A percentile compares a stretch with the other conserved stretches of the same genome.
Conservation (phyloP, 345 rosid genomes). For the Gossypium herbaceum region DNA sequence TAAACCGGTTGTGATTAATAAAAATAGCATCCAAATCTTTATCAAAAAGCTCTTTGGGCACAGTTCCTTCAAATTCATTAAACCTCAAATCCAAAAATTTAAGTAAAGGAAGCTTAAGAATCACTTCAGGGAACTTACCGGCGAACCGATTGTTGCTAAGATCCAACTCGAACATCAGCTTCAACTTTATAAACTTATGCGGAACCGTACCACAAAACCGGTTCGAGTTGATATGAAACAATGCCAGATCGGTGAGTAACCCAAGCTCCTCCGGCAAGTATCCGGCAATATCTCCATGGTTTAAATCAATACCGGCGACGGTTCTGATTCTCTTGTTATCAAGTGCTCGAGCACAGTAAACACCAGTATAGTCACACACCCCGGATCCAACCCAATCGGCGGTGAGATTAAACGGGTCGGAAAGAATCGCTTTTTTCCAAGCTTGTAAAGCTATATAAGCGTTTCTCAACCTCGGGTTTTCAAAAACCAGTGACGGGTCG, state of each 20-base stretch:
- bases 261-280: constrained; percentile 82
- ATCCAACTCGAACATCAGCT: constrained; percentile 71
- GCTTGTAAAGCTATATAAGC: constrained; percentile 92
- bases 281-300: constrained; percentile 80
- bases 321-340: constrained; percentile 53
- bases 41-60: constrained; percentile 65
- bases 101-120: constrained; percentile 52
- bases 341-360: constrained; percentile 59
- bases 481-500: constrained; percentile 61
- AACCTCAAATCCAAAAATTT: constrained; percentile 76
- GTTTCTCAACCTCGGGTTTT: constrained; percentile 46
- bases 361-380: constrained; percentile 59
- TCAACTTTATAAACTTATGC: constrained; percentile 43
- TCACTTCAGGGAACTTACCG: constrained; percentile 66
- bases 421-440: constrained; percentile 78
- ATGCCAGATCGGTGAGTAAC: constrained; percentile 67
- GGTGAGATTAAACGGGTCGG: constrained; percentile 69
- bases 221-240: constrained; percentile 80
- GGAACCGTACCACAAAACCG: constrained; percentile 80
- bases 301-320: constrained; percentile 88
- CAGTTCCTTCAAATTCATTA: constrained; percentile 79
- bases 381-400: constrained; percentile 61
- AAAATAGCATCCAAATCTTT: constrained; percentile 71
- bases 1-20: constrained; percentile 71
- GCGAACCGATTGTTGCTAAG: constrained; percentile 85